Conservation (phyloP, 31 red algal genomes). For the Odonthalia washingtoniensis region DNA sequence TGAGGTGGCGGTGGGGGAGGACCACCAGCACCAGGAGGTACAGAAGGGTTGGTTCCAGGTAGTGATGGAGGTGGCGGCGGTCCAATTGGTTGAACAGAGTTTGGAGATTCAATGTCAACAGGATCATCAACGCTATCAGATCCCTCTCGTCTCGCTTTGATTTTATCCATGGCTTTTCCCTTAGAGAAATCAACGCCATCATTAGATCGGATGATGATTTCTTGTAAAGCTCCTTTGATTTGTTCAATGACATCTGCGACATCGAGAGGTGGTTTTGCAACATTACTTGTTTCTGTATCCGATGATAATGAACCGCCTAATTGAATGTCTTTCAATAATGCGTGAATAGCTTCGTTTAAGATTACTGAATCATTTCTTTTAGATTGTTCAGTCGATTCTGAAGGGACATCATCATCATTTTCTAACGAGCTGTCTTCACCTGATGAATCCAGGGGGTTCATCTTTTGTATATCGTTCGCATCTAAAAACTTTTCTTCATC, state of each 20-base stretch:
- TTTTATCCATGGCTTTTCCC: constrained; percentile 61
- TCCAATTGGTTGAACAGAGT: background rate
- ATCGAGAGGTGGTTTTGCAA: constrained; percentile 28
- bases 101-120: constrained; percentile 29
- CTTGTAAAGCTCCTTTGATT: constrained; percentile 57
- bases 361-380: constrained; percentile 58
- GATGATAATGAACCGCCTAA: constrained; percentile 58
- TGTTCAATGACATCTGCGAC: constrained; percentile 40
- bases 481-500: constrained; percentile 60
- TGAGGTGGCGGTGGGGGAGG: constrained; percentile 64
- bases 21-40: constrained; percentile 3
- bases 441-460: constrained; percentile 4
- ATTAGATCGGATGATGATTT: constrained; percentile 55
- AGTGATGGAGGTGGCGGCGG: constrained; percentile 61
- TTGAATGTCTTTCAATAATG: constrained; percentile 48
- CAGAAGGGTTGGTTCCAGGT: background rate
- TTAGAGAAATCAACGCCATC: constrained; percentile 29
- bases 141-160: constrained; percentile 50
- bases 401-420: constrained; percentile 12
- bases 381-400: too few species aligned
- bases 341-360: constrained; percentile 62
- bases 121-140: background rate
- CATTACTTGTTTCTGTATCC: constrained; percentile 34
- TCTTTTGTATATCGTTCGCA: constrained; percentile 44
- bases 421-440: background rate